These are phyloP conservation scores for Deuterostichococcus epilithicus DNA, from an alignment of 139 green algal genomes.

Conservation along the genomic window DNA sequence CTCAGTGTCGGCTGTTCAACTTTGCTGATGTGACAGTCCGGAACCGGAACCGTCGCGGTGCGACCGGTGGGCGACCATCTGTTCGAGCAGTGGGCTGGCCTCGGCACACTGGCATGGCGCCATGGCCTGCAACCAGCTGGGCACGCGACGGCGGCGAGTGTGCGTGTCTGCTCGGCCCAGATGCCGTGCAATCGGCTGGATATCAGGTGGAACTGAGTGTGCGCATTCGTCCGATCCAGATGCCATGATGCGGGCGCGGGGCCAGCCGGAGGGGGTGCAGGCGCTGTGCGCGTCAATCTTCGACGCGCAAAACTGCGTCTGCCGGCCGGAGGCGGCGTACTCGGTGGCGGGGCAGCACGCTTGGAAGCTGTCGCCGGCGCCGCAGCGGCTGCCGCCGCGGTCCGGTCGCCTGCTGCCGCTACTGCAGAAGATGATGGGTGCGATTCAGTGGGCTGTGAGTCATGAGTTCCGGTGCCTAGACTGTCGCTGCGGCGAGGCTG, in stretches of 20 bases:
- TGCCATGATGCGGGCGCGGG: background rate
- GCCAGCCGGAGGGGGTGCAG: background rate
- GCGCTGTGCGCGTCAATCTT: background rate
- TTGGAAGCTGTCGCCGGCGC: background rate
- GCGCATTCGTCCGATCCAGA: background rate
- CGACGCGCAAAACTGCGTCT: background rate
- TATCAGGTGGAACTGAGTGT: no score
- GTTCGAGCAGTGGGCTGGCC: no score
- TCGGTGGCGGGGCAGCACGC: background rate
- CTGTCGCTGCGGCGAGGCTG: no score
- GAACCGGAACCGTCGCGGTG: no score
- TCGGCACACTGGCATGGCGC: no score
- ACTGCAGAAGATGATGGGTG: conserved; percentile 17
- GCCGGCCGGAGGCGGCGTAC: background rate
- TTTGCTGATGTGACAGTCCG: no score
- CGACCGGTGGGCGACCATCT: no score
- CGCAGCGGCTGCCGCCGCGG: conserved; percentile 6
- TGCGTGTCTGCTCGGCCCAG: no score
- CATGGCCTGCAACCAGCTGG: no score
- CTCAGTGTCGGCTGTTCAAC: background rate
- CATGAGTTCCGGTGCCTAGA: no score
- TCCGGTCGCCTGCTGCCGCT: conserved; percentile 1
- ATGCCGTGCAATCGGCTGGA: no score
- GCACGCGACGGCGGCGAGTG: no score
- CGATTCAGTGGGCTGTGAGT: background rate